Base-by-base conservation (phyloP, 2,329 filamentous ascomycete species). In the Apiospora aurea region DNA sequence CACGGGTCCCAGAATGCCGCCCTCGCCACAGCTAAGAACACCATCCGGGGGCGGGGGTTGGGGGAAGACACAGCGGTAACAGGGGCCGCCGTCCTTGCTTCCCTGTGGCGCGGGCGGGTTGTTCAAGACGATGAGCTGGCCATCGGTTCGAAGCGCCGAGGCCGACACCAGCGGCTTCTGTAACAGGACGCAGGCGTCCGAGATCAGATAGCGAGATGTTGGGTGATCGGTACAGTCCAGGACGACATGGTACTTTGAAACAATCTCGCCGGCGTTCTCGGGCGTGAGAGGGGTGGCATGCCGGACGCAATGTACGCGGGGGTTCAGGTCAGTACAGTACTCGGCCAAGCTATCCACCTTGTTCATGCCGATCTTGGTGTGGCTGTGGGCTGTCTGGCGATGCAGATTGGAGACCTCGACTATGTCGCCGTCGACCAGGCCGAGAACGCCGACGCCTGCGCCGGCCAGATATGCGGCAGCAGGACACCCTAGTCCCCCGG, bases 191-290 rank as follows among this genome's bases (percentile, higher is more conserved):
- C 94, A 97, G 21, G 93, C 89, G 79, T 99, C 96, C 0, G 94
- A 97, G 75, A 98, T 94, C 66, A 98, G 88, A 80, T 99, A 98
- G 61, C 96, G 93, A 0, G 94, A 94, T 1, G 94, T 92, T 0
- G 96, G 96, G 75, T 96, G 95, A 82, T 99, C 96, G 13, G 96
- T 98, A 81, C 96, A 99, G 81, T 99, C 96, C 16, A 99, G 90
- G 1, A 98, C 90, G 0, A 98, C 76, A 77, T 97, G 94, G 79
- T 97, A 98, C 4, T 85, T 77, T 0, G 85, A 82, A 71, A 97
- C 89, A 53, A 94, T 90, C 0, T 85, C 81, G 8, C 90, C 82
- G 0, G 94, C 93, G 70, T 92, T 93, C 72, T 89, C 83, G 0
- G 94, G 87, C 0, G 89, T 90, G 18, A 98, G 87, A 74, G 93